A percentile compares a stretch with the other conserved stretches of the same genome.
These are phyloP conservation scores for Colletotrichum brevisporum DNA, from an alignment of 2,329 filamentous ascomycete genomes.

Conservation along the genomic window DNA sequence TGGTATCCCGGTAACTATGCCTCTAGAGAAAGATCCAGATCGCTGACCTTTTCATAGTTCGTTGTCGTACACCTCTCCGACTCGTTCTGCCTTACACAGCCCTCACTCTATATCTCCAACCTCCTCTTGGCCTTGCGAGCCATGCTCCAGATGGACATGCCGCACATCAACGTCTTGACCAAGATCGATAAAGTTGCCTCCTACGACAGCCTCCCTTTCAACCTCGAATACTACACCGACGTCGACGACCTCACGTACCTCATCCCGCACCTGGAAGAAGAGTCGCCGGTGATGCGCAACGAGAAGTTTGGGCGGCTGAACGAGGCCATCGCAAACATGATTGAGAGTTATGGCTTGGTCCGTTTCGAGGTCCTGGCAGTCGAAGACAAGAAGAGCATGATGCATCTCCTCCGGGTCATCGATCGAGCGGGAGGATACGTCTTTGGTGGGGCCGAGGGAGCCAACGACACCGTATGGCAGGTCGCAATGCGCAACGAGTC, in stretches of 20 bases:
- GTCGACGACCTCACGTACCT: conserved; percentile 93
- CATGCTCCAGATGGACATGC: conserved; percentile 98
- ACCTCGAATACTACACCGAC: conserved; percentile 97
- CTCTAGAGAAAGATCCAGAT: too few relatives aligned
- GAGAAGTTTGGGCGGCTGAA: conserved; percentile 89
- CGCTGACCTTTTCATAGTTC: conserved; percentile 68
- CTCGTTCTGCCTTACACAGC: conserved; percentile 92
- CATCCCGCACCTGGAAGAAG: conserved; percentile 82
- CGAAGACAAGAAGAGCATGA: conserved; percentile 98
- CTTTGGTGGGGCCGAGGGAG: conserved; percentile 90
- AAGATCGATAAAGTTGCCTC: conserved; percentile 95
- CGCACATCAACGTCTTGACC: conserved; percentile 94
- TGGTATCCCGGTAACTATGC: conserved; percentile 52
- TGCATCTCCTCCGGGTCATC: conserved; percentile 88
- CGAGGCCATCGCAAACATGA: conserved; percentile 85
- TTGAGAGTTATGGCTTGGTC: conserved; percentile 91
- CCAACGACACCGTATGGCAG: conserved; percentile 98
- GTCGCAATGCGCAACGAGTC: conserved; percentile 88
- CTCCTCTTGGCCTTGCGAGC: conserved; percentile 92
- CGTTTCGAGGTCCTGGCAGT: conserved; percentile 94
- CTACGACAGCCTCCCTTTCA: conserved; percentile 91
- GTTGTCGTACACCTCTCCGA: conserved; percentile 95
- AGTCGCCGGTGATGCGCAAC: conserved; percentile 78
- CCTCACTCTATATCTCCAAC: conserved; percentile 95
- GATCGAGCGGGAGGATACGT: conserved; percentile 94